Evolutionary conservation across 495 filamentous ascomycete genomes (phyloP), one percentile per base, ranked within the genome.

Genomic region (Penicillium longicatenatum): DNA sequence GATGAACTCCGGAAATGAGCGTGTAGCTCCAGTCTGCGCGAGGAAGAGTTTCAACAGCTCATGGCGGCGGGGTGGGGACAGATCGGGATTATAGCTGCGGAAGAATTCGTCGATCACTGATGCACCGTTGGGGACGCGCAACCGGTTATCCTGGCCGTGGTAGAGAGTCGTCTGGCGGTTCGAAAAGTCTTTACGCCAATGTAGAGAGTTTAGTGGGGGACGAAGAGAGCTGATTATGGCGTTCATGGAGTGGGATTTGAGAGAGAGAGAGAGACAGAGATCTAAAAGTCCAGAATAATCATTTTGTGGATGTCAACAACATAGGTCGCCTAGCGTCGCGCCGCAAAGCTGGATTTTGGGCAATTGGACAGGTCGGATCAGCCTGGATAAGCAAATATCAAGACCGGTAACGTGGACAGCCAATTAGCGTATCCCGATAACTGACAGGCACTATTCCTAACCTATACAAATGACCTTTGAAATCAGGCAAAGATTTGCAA

Each of bases 71-170:
- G 61, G 61, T 17, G 52, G 57, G 8, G 57, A 37, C 3, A 64
- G 48, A 24, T 45, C 57, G 10, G 48, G 49, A 29, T 55, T 57
- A 9, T 39, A 60, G n/a, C 42, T 54, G 0, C 50, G 31, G 53
- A 64, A 64, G 46, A 64, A 64, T 44, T 59, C 52, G 26, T 60
- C 57, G 17, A 60, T 56, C 47, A 64, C 42, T 11, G 57, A 52
- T 41, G 49, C 47, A 6, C 39, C 51, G 22, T 29, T 19, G 16
- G 49, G 29, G n/a, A 60, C 43, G 6, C 45, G 19, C 41, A 64
- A 48, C 6, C 61, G 61, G 29, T 57, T 59, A 47, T 64, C 52
- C 22, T 60, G 37, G 30, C 42, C 45, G 39, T 53, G 47, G 52
- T 60, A 64, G 29, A 56, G 10, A 26, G 39, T 52, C 17, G 52